Base-by-base conservation (phyloP, 2,329 filamentous ascomycete genomes). In the Hymenoscyphus repandus region DNA sequence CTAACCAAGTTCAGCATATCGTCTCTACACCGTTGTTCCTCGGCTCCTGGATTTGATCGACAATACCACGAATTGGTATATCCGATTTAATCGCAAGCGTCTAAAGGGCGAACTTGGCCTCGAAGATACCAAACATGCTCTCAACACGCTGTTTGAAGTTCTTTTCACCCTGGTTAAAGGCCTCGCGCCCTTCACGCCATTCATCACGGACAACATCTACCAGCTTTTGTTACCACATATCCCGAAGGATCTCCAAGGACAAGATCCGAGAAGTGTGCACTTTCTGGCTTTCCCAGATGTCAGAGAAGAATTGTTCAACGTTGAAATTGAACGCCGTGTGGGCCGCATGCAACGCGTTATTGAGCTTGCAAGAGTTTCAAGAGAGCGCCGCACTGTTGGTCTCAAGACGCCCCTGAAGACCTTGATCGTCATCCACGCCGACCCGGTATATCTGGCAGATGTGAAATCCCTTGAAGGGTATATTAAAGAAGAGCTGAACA, bases 21-120 rank as follows among this genome's bases (percentile, higher is more conserved):
- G 87, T 37, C 71, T 91, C 33, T 97, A 96, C 70, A 97, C 91
- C 1, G 92, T 97, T 40, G 90, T 96, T 40, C 91, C 91, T 6
- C 80, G 88, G 56, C 73, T 97, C 53, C 78, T 95, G 15, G 79
- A 79, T 51, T 79, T 95, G 63, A 95, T 96, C 58, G 92, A 96
- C 64, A 90, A 95, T 70, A 90, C 88, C 3, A 96, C 91, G n/a
- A 97, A 97, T 71, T 96, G 91, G 91, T 96, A 96, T 71, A 96
- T 96, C 68, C 82, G 90, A 54, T 95, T 96, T 75, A 96, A 96
- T 74, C 81, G 91, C 49, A 88, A 88, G 69, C 83, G 91, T 49
- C 76, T 96, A 59, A 96, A 96, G 81, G 91, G 91, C 39, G 90
- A 95, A 66, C 83, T 89, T 58, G 90, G 90, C 15, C 70, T 89